These are phyloP conservation scores for Vaucheria bursata DNA, from an alignment of 352 stramenopile species.

Conservation along the genomic window DNA sequence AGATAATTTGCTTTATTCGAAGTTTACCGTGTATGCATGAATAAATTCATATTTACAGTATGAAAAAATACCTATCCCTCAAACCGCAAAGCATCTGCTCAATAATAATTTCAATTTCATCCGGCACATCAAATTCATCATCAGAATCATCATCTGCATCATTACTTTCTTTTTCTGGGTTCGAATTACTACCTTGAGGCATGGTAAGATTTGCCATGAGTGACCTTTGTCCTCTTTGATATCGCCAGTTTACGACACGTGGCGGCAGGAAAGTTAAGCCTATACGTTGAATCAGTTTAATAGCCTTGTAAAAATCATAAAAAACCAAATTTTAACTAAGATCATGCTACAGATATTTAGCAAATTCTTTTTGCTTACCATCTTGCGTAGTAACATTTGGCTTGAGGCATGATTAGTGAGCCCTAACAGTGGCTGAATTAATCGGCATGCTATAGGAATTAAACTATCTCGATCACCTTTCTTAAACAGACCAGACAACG, in stretches of 20 bases:
- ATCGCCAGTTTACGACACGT: conserved; percentile 84
- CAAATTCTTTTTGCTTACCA: no score
- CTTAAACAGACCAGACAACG: conserved; percentile 62
- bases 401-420: conserved; percentile 17
- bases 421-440: conserved; percentile 21
- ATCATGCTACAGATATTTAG: no score
- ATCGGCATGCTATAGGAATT: conserved; percentile 4
- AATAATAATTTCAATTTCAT: conserved; percentile 93
- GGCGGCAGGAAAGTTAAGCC: conserved; percentile 86
- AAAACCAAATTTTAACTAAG: no score
- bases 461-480: conserved; percentile 48
- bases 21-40: no score
- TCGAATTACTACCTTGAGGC: background rate
- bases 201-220: conserved; percentile 82
- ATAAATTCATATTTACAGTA: no score
- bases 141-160: conserved; percentile 50
- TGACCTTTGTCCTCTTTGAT: conserved; percentile 79
- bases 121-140: conserved; percentile 71
- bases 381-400: conserved; percentile 39
- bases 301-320: no score
- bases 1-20: no score
- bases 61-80: conserved; percentile 9
- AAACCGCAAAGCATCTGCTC: conserved; percentile 59
- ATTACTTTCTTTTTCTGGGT: conserved; percentile 49
- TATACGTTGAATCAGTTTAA: conserved; percentile 91